Evolutionary conservation across 805 yeast genomes (phyloP).

Genomic region (Yarrowia sp.): DNA sequence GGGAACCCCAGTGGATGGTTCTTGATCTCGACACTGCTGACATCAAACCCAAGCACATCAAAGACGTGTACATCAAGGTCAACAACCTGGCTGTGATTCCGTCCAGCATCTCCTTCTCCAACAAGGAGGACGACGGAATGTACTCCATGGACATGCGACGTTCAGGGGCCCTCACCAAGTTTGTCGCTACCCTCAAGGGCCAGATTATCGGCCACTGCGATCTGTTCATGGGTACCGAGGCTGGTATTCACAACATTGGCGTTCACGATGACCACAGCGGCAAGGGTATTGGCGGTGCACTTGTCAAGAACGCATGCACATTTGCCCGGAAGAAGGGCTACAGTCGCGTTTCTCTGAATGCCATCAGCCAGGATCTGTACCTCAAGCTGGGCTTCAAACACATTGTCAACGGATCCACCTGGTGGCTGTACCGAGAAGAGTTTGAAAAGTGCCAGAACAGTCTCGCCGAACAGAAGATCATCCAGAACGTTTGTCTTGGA

Average conservation of each 20-base stretch:
- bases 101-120: neutral
- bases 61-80: slow-evolving; percentile 10
- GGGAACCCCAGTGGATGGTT: slow-evolving; percentile 33
- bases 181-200: slow-evolving; percentile 1
- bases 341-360: slow-evolving; percentile 7
- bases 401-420: slow-evolving; percentile 10
- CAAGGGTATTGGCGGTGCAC: slow-evolving; percentile 11
- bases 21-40: neutral
- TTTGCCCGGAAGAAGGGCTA: slow-evolving; percentile 11
- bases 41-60: neutral
- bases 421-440: slow-evolving; percentile 33
- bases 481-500: slow-evolving; percentile 17
- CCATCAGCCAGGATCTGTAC: slow-evolving; percentile 4
- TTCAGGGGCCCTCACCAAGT: slow-evolving; percentile 2
- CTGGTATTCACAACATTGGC: slow-evolving; percentile 22
- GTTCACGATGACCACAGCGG: neutral
- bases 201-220: slow-evolving; percentile 3
- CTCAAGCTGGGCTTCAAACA: slow-evolving; percentile 13
- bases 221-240: slow-evolving; percentile 11
- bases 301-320: neutral
- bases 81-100: slow-evolving; percentile 15
- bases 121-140: slow-evolving; percentile 14
- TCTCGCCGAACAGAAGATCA: slow-evolving; percentile 3
- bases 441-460: slow-evolving; percentile 15
- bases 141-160: slow-evolving; percentile 12